A percentile compares a stretch with the other conserved stretches of the same genome.
These are phyloP conservation scores for Jamesozyma lodderae DNA, from an alignment of 805 yeast genomes.

Conservation along the genomic window DNA sequence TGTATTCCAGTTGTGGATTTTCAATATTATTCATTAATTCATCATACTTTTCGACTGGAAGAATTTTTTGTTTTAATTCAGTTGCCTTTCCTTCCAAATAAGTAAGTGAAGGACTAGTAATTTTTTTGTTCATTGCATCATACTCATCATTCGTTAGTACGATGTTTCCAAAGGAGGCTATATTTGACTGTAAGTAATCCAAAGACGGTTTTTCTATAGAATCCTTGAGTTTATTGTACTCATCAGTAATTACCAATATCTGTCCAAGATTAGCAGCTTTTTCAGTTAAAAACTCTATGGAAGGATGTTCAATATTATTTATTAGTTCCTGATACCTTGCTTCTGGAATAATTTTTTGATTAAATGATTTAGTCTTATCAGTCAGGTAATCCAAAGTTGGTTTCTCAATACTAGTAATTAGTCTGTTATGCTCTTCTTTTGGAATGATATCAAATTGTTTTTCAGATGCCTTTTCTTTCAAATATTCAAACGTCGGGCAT, in stretches of 20 bases:
- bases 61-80: slow-evolving; percentile 1
- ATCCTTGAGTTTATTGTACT: slow-evolving; percentile 1
- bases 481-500: slow-evolving; percentile 8
- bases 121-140: background rate
- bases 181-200: background rate
- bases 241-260: slow-evolving; percentile 13
- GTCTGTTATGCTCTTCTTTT: background rate
- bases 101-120: background rate
- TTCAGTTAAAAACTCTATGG: slow-evolving; percentile 7
- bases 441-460: slow-evolving; percentile 9
- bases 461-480: slow-evolving; percentile 8
- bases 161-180: background rate
- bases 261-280: slow-evolving; percentile 11
- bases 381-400: background rate
- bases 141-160: background rate
- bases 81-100: background rate
- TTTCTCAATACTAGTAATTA: background rate
- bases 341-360: slow-evolving; percentile 17
- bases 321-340: slow-evolving; percentile 9
- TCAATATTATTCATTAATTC: slow-evolving; percentile 1
- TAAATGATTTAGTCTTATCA: slow-evolving; percentile 10
- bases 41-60: slow-evolving; percentile 11
- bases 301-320: slow-evolving; percentile 7
- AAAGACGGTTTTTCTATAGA: background rate
- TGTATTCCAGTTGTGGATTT: slow-evolving; percentile 10